Evolutionary conservation across 306 rosid genomes (phyloP).

Genomic region (apple (Malus domestica)): ASM211411v1 NC_041792.1:32278407-32278906

Average conservation of each 20-base stretch:
- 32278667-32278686: slow-evolving; percentile 36
- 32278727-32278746: slow-evolving; percentile 52
- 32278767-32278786: not conserved
- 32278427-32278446: slow-evolving; percentile 50
- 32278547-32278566: not conserved
- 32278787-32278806: not conserved
- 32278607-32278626: not conserved
- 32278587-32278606: not conserved
- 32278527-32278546: not conserved
- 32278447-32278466: slow-evolving; percentile 58
- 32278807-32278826: not conserved
- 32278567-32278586: not conserved
- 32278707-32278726: slow-evolving; percentile 34
- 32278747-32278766: not conserved
- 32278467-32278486: not conserved
- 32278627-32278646: not conserved
- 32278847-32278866: too few relatives aligned
- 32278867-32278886: too few relatives aligned
- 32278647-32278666: not conserved
- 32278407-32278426: slow-evolving; percentile 21
- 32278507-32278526: too few relatives aligned
- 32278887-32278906: too few relatives aligned
- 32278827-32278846: too few relatives aligned
- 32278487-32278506: too few relatives aligned
- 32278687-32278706: slow-evolving; percentile 58